A percentile compares a stretch with the other conserved stretches of the same genome.
phyloP scores from a whole-genome alignment of 73 alveolate genomes.

The Paramecium sexaurelia region DNA sequence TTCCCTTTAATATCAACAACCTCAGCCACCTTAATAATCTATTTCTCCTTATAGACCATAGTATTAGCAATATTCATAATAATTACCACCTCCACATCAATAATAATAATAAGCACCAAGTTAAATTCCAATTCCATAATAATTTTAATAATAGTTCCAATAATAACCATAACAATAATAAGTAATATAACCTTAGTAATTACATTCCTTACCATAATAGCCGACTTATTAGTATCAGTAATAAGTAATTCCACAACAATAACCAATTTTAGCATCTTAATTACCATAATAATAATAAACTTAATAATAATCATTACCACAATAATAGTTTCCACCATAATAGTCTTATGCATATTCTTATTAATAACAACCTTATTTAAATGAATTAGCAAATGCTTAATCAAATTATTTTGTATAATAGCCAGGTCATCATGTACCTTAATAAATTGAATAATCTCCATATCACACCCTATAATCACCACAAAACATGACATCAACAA shows the following conservation, averaged over 20 bases:
- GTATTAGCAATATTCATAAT: neutral
- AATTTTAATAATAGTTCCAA: neutral
- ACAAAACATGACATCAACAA: neutral
- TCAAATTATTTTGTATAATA: constrained; percentile 6
- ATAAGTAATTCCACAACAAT: neutral
- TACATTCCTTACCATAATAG: neutral
- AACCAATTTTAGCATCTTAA: neutral
- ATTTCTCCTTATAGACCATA: neutral
- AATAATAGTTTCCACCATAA: neutral
- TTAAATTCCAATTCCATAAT: neutral
- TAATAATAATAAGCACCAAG: neutral
- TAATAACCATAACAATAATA: neutral
- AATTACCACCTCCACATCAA: neutral
- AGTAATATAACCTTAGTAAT: neutral
- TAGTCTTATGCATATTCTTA: neutral
- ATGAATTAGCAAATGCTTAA: constrained; percentile 38
- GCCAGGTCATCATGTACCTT: neutral
- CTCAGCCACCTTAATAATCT: neutral
- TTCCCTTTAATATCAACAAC: neutral
- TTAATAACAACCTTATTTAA: neutral
- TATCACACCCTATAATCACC: neutral
- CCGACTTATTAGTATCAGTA: neutral
- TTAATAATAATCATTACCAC: neutral
- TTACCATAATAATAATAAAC: neutral
- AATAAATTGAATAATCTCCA: constrained; percentile 20